Conservation (phyloP, 73 alveolate genomes). For the Paramecium pentaurelia region DNA sequence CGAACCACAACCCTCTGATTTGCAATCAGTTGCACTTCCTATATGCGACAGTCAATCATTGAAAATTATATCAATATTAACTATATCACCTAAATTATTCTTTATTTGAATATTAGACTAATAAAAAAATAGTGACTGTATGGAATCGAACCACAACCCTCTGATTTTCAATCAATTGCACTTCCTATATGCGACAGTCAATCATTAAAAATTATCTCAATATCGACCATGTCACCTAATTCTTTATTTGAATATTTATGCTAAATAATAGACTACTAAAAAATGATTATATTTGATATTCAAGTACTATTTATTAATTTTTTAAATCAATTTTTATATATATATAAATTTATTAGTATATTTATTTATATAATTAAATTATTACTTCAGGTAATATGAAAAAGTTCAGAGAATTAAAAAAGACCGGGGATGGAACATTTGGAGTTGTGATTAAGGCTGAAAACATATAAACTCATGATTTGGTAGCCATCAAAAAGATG, state of each 20-base stretch:
- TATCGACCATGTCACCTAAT: no score
- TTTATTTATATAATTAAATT: not conserved
- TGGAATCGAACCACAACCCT: no score
- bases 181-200: no score
- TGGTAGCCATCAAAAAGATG: constrained; percentile 90
- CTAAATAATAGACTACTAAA: no score
- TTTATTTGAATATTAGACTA: no score
- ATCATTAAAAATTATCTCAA: no score
- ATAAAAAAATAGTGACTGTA: no score
- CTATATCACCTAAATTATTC: no score
- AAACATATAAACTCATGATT: constrained; percentile 76
- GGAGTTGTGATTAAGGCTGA: constrained; percentile 85
- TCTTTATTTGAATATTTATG: no score
- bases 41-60: not conserved
- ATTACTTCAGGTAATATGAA: constrained; percentile 69
- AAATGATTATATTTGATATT: not conserved
- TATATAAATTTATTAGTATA: not conserved
- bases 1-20: not conserved
- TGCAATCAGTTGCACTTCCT: not conserved
- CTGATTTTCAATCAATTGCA: no score
- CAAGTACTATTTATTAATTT: not conserved
- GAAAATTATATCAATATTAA: no score
- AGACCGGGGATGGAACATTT: constrained; percentile 94
- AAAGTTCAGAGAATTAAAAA: constrained; percentile 75
- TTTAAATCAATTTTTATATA: not conserved